phyloP scores from a whole-genome alignment of 225 moss, liverwort and hornwort genomes.

The Physcomitrellopsis africana region DNA sequence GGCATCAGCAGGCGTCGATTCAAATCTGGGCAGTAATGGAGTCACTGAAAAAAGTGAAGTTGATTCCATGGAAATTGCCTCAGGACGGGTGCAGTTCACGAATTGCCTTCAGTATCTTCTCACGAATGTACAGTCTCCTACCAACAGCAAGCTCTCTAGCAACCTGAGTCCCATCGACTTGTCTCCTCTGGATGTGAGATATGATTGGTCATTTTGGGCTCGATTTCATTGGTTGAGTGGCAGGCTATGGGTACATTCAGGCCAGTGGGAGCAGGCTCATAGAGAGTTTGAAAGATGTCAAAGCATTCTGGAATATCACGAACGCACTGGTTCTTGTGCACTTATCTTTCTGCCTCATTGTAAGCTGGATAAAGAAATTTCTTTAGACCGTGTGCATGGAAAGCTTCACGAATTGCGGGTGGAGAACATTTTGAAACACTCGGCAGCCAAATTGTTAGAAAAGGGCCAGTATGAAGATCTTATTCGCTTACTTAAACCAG shows the following conservation, averaged over 20 bases:
- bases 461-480: constrained; percentile 67
- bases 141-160: constrained; percentile 18
- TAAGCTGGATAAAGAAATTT: constrained; percentile 79
- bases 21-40: constrained; percentile 23
- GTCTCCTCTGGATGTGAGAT: constrained; percentile 51
- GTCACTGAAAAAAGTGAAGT: constrained; percentile 24
- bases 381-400: constrained; percentile 66
- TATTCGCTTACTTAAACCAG: constrained; percentile 78
- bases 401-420: constrained; percentile 88
- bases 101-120: no score
- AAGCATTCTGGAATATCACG: constrained; percentile 70
- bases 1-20: constrained; percentile 22
- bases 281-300: constrained; percentile 81
- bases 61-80: constrained; percentile 25
- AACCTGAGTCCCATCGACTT: constrained; percentile 28
- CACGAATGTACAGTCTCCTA: constrained; percentile 16
- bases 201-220: constrained; percentile 84
- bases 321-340: constrained; percentile 42
- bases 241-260: constrained; percentile 73
- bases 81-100: constrained; percentile 17
- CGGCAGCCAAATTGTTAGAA: constrained; percentile 71
- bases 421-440: constrained; percentile 79
- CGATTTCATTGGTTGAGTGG: constrained; percentile 94
- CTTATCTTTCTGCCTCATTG: constrained; percentile 75
- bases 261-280: constrained; percentile 81